A percentile compares a stretch with the other conserved stretches of the same genome.
phyloP scores from a whole-genome alignment of 257 asterid genomes.

The Echium plantagineum region DNA sequence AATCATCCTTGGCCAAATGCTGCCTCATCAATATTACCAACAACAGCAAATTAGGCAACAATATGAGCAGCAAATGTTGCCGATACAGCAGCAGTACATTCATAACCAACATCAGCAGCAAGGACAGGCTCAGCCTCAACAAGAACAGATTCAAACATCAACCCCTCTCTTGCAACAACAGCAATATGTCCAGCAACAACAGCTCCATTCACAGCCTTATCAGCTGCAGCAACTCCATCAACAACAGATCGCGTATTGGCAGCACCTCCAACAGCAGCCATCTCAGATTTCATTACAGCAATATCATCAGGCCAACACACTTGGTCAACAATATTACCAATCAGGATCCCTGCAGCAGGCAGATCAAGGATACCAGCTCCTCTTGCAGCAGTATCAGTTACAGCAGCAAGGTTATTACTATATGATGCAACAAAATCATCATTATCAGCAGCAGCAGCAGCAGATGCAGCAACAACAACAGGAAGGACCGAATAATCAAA shows the following conservation, averaged over 20 bases:
- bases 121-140: constrained; percentile 15
- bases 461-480: constrained; percentile 28
- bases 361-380: constrained; percentile 36
- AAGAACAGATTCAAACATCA: constrained; percentile 16
- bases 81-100: constrained; percentile 26
- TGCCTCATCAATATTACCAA: constrained; percentile 66
- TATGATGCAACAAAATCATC: constrained; percentile 28
- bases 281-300: constrained; percentile 16
- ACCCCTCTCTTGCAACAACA: constrained; percentile 20
- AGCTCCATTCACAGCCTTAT: constrained; percentile 15
- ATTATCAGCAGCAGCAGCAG: constrained; percentile 28
- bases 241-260: constrained; percentile 18
- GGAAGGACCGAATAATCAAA: constrained; percentile 17
- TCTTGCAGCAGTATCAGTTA: constrained; percentile 64
- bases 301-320: constrained; percentile 27
- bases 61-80: constrained; percentile 46
- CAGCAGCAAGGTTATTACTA: constrained; percentile 42
- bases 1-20: constrained; percentile 28
- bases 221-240: constrained; percentile 24
- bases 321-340: constrained; percentile 38
- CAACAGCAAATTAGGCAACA: constrained; percentile 52
- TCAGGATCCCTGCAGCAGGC: constrained; percentile 41
- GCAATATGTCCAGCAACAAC: constrained; percentile 22
- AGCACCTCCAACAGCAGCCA: constrained; percentile 30
- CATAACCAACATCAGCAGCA: constrained; percentile 45